A percentile compares a stretch with the other conserved stretches of the same genome.
These are phyloP conservation scores for Mucor plumbeus DNA, from an alignment of 371 early-diverging fungal genomes.

Conservation along the genomic window DNA sequence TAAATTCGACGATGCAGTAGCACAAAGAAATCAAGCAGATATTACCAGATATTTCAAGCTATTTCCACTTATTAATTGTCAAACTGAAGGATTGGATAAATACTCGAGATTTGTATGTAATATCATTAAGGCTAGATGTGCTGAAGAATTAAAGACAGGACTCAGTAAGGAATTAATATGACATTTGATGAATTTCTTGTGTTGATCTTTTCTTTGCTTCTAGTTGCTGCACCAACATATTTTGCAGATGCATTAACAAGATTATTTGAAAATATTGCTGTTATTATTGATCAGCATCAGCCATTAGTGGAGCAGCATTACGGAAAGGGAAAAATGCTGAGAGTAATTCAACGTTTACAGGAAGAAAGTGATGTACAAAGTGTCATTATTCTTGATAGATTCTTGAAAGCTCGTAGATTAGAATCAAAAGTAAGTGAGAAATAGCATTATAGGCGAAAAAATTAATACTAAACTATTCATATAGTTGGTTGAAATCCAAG, in stretches of 20 bases:
- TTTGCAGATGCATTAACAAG: slow-evolving; percentile 78
- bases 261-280: slow-evolving; percentile 88
- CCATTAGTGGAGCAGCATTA: slow-evolving; percentile 82
- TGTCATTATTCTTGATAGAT: slow-evolving; percentile 75
- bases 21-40: slow-evolving; percentile 67
- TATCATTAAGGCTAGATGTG: slow-evolving; percentile 71
- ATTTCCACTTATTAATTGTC: slow-evolving; percentile 86
- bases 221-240: slow-evolving; percentile 57
- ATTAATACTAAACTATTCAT: background rate
- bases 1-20: slow-evolving; percentile 83
- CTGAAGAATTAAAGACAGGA: slow-evolving; percentile 62
- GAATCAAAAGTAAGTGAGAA: slow-evolving; percentile 41
- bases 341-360: slow-evolving; percentile 86
- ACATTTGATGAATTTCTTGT: background rate
- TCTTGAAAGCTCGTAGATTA: slow-evolving; percentile 51
- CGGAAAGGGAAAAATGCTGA: slow-evolving; percentile 85
- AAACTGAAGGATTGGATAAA: slow-evolving; percentile 83
- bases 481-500: slow-evolving; percentile 52
- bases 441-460: background rate
- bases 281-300: slow-evolving; percentile 84
- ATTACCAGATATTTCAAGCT: slow-evolving; percentile 87
- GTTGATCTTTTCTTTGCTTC: background rate
- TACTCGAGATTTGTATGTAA: slow-evolving; percentile 86
- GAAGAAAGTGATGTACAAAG: slow-evolving; percentile 85
- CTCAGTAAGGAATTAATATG: slow-evolving; percentile 33